phyloP scores from a whole-genome alignment of 2,329 filamentous ascomycete genomes.

The Diaporthe vexans region DNA sequence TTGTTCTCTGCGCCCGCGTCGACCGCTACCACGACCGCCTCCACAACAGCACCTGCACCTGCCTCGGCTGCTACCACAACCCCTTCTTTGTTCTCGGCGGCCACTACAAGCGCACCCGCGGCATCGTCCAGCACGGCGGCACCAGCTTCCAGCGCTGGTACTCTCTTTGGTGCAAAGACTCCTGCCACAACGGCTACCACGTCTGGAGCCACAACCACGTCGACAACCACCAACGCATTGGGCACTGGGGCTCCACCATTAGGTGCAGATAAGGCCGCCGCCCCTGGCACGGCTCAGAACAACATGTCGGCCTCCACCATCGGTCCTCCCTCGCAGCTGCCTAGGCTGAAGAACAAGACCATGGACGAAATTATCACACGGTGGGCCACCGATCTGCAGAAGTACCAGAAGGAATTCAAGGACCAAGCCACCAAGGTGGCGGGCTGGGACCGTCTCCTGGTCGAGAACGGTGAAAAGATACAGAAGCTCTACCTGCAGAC shows the following conservation, averaged over 20 bases:
- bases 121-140: slow-evolving; percentile 48
- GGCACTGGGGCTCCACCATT: slow-evolving; percentile 26
- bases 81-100: slow-evolving; percentile 27
- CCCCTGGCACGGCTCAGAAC: slow-evolving; percentile 43
- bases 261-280: slow-evolving; percentile 44
- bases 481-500: slow-evolving; percentile 93
- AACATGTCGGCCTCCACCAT: slow-evolving; percentile 80
- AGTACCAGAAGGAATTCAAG: slow-evolving; percentile 98
- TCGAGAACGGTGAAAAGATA: slow-evolving; percentile 96
- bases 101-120: slow-evolving; percentile 42
- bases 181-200: slow-evolving; percentile 40
- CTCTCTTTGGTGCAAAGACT: slow-evolving; percentile 41
- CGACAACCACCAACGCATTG: slow-evolving; percentile 9
- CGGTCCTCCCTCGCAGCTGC: slow-evolving; percentile 86
- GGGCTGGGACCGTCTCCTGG: slow-evolving; percentile 90
- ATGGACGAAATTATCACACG: slow-evolving; percentile 99
- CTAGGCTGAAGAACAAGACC: slow-evolving; percentile 95
- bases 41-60: slow-evolving; percentile 40
- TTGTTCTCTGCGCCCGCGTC: slow-evolving; percentile 48
- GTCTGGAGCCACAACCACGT: slow-evolving; percentile 43
- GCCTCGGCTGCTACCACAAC: slow-evolving; percentile 30
- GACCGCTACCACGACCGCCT: slow-evolving; percentile 42
- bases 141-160: slow-evolving; percentile 28
- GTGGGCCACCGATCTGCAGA: slow-evolving; percentile 94
- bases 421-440: slow-evolving; percentile 89